These are phyloP conservation scores for Crucihimalaya himalaica DNA, from an alignment of 345 rosid species.

Conservation along the genomic window DNA sequence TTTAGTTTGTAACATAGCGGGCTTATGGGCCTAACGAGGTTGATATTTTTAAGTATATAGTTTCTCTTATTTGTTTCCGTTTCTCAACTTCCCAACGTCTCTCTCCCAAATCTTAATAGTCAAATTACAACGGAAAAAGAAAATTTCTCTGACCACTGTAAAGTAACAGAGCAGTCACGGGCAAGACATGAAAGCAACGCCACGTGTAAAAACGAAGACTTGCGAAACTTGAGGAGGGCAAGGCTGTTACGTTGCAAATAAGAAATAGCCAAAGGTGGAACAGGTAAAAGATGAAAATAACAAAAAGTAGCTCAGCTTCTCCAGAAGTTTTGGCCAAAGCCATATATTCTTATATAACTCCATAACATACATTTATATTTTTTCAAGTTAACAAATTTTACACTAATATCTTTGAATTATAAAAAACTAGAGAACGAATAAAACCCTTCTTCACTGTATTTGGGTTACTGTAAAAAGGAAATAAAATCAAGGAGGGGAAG, in stretches of 20 bases:
- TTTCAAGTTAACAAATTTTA: background rate
- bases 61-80: no score
- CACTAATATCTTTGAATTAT: background rate
- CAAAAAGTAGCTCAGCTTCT: background rate
- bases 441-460: no score
- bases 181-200: slow-evolving; percentile 5
- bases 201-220: slow-evolving; percentile 17
- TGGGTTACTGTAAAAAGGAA: background rate
- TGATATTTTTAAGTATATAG: no score
- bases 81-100: background rate
- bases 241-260: slow-evolving; percentile 28
- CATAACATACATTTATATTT: background rate
- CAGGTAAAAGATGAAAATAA: background rate
- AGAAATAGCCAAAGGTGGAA: slow-evolving; percentile 8
- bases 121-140: background rate
- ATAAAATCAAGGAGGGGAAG: no score
- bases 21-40: background rate
- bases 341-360: background rate
- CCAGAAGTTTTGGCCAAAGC: background rate
- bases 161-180: slow-evolving; percentile 12
- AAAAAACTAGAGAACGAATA: no score
- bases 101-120: slow-evolving; percentile 1
- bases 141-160: background rate
- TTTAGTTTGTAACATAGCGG: background rate
- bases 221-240: slow-evolving; percentile 22